Evolutionary conservation across 2,329 filamentous ascomycete genomes (phyloP), one percentile per base, ranked within the genome.

Genomic region (Phyllosticta paracitricarpa): DNA sequence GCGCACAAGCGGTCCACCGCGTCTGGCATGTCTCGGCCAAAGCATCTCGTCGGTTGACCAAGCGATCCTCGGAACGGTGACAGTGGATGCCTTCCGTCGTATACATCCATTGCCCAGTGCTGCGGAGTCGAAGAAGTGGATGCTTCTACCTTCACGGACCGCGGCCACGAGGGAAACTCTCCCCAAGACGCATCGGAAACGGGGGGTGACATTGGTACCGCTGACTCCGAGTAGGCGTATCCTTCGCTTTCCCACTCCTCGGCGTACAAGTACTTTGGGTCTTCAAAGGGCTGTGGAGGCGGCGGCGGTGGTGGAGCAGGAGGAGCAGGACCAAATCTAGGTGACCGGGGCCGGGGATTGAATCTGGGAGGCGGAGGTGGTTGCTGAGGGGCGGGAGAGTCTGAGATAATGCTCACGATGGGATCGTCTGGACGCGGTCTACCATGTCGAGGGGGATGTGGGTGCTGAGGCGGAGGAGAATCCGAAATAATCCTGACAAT

Each of bases 31-130:
- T 75, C 70, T 59, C 71, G 66, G 2, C 73, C 73, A 51, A 70
- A 66, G 60, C 73, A 75, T 54, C 68, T 69, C 2, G 71, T 75
- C 30, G 56, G 56, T 35, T 59, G 59, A 53, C 70, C 72, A 14
- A 72, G 66, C 1, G 63, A 69, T 26, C 59, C 60, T 25, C 65
- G 68, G 58, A 78, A 77, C 17, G 66, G 66, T 0, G 74, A 77
- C 0, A 66, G 68, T 6, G 72, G 69, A 67, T 77, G 72, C 17
- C 69, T 65, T 12, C 76, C 76, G 63, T 77, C 75, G 54, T 77
- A 78, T 12, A 79, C 72, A 55, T 74, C 71, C 62, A 72, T 71
- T 0, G 73, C 75, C 77, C 77, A 79, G 62, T 79, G 66, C 24
- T 69, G 68, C 8, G 67, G 63, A 19, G 68, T 67, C 25, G 66